Evolutionary conservation across 2,329 filamentous ascomycete genomes (phyloP).

Genomic region (Cryphonectria parasitica): DNA sequence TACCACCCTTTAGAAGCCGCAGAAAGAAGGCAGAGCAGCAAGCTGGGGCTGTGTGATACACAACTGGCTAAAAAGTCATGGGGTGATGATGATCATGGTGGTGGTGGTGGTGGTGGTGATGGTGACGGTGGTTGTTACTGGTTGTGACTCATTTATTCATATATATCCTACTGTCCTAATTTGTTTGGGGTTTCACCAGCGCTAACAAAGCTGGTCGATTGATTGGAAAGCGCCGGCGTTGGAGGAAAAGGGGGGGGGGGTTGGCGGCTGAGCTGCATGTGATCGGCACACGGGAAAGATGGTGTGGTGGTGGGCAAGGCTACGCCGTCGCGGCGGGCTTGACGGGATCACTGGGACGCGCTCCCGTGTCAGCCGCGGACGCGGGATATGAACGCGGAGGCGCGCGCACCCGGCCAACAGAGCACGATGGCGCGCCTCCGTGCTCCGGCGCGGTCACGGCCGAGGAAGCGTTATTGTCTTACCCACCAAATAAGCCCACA

Average conservation of each 20-base stretch:
- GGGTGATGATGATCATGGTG: neutral
- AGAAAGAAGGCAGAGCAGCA: neutral
- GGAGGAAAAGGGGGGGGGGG: neutral
- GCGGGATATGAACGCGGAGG: neutral
- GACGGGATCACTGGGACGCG: slow-evolving; percentile 5
- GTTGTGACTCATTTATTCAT: slow-evolving; percentile 5
- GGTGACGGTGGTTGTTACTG: neutral
- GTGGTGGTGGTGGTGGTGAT: neutral
- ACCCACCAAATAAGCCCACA: neutral
- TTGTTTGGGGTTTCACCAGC: slow-evolving; percentile 8
- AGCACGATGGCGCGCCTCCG: neutral
- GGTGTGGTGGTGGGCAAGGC: neutral
- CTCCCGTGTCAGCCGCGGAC: slow-evolving; percentile 1
- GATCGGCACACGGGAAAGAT: neutral
- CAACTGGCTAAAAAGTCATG: neutral
- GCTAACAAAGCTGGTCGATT: slow-evolving; percentile 1
- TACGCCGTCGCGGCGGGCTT: neutral
- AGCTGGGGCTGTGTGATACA: neutral
- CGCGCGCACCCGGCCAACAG: neutral
- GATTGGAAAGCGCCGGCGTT: slow-evolving; percentile 26
- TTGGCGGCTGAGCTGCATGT: slow-evolving; percentile 7
- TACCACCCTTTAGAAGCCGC: neutral
- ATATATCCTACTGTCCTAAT: neutral
- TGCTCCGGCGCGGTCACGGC: neutral
- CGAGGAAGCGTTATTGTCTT: neutral